These are phyloP conservation scores for Eutrema yunnanense DNA, from an alignment of 345 rosid genomes.

Conservation along the genomic window DNA sequence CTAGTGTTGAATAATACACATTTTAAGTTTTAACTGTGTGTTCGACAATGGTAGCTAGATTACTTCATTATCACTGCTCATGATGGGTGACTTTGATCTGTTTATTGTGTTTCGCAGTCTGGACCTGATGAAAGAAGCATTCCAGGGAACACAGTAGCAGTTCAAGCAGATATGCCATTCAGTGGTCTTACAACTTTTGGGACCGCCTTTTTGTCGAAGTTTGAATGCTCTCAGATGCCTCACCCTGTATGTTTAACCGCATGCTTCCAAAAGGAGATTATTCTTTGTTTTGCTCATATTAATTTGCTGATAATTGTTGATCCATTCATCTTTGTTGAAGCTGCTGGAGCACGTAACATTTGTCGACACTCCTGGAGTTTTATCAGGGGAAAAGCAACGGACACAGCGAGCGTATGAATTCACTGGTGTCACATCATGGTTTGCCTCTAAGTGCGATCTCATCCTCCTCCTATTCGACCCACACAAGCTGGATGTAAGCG, in stretches of 20 bases:
- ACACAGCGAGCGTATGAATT: slow-evolving; percentile 88
- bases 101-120: slow-evolving; percentile 42
- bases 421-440: slow-evolving; percentile 95
- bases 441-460: slow-evolving; percentile 96
- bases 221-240: slow-evolving; percentile 98
- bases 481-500: slow-evolving; percentile 90
- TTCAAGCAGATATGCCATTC: slow-evolving; percentile 96
- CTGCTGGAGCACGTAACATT: slow-evolving; percentile 85
- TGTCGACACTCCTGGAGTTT: slow-evolving; percentile 96
- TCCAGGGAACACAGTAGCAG: slow-evolving; percentile 93
- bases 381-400: slow-evolving; percentile 90
- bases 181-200: slow-evolving; percentile 89
- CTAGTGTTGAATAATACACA: background rate
- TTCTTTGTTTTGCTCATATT: background rate
- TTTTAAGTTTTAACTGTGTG: background rate
- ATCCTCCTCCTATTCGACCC: slow-evolving; percentile 95
- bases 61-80: background rate
- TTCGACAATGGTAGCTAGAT: slow-evolving; percentile 1
- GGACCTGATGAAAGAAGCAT: slow-evolving; percentile 97
- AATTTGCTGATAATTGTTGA: slow-evolving; percentile 13
- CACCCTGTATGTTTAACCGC: slow-evolving; percentile 56
- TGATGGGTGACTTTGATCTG: background rate
- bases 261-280: background rate
- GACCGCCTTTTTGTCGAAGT: slow-evolving; percentile 86
- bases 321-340: slow-evolving; percentile 37